phyloP scores from a whole-genome alignment of 1,284 basidiomycete species.

The Trametes pubescens region DNA sequence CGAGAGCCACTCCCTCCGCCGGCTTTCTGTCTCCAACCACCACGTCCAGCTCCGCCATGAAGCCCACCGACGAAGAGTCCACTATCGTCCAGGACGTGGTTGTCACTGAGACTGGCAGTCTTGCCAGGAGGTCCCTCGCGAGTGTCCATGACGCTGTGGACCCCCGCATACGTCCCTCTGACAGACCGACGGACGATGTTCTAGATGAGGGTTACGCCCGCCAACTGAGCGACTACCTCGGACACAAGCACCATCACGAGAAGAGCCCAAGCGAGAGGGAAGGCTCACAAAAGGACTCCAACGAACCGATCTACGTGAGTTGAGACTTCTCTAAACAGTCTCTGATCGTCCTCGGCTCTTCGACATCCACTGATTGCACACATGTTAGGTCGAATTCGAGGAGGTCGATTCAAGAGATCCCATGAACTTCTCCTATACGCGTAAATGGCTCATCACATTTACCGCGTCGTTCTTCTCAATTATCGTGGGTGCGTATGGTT shows the following conservation, averaged over 20 bases:
- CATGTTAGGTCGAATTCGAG: slow-evolving; percentile 61
- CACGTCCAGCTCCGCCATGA: slow-evolving; percentile 15
- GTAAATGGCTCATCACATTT: slow-evolving; percentile 62
- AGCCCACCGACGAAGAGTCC: slow-evolving; percentile 33
- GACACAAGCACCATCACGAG: slow-evolving; percentile 36
- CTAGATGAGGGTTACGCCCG: slow-evolving; percentile 39
- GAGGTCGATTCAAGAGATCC: slow-evolving; percentile 59
- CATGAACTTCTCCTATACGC: slow-evolving; percentile 51
- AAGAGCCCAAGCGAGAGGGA: slow-evolving; percentile 24
- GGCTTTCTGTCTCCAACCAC: slow-evolving; percentile 9
- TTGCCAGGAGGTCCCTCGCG: slow-evolving; percentile 33
- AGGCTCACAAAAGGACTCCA: slow-evolving; percentile 8
- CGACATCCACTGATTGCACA: background rate
- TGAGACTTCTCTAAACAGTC: background rate
- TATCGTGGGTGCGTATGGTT: slow-evolving; percentile 52
- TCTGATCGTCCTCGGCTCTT: background rate
- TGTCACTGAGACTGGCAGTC: slow-evolving; percentile 5
- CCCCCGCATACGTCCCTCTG: slow-evolving; percentile 38
- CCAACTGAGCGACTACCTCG: slow-evolving; percentile 40
- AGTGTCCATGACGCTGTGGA: slow-evolving; percentile 40
- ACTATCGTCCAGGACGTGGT: slow-evolving; percentile 25
- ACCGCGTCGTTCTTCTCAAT: slow-evolving; percentile 66
- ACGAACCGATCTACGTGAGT: slow-evolving; percentile 32
- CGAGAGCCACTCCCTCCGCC: slow-evolving; percentile 9
- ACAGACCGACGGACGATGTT: slow-evolving; percentile 34